These are phyloP conservation scores for Triticum timopheevii DNA, from an alignment of 176 grass and related monocot genomes.

Conservation along the genomic window DNA sequence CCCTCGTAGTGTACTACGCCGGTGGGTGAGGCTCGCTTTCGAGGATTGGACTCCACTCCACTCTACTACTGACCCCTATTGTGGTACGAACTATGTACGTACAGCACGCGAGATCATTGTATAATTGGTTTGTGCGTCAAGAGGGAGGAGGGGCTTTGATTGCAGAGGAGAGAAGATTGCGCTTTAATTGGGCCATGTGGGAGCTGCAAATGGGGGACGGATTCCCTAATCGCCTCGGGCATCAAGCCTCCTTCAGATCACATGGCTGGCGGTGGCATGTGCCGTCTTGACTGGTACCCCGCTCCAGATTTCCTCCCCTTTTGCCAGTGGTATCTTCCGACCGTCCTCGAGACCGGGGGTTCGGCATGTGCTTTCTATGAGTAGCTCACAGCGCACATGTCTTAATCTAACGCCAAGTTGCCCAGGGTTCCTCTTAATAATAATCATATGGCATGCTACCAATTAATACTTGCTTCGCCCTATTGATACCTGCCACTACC, in stretches of 20 bases:
- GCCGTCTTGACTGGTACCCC: slow-evolving; percentile 38
- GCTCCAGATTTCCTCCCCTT: slow-evolving; percentile 26
- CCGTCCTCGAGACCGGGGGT: neutral
- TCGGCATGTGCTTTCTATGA: slow-evolving; percentile 36
- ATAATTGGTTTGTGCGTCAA: slow-evolving; percentile 22
- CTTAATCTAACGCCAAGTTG: slow-evolving; percentile 20
- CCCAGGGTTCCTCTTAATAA: neutral
- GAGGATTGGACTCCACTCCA: slow-evolving; percentile 33
- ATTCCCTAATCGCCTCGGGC: slow-evolving; percentile 41
- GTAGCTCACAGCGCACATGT: neutral
- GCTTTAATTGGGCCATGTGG: slow-evolving; percentile 55
- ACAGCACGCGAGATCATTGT: neutral
- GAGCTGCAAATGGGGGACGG: slow-evolving; percentile 13
- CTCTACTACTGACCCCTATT: slow-evolving; percentile 14
- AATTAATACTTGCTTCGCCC: slow-evolving; percentile 13
- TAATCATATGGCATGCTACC: slow-evolving; percentile 19
- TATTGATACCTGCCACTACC: neutral
- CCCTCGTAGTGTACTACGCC: slow-evolving; percentile 18
- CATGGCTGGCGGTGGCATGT: slow-evolving; percentile 45
- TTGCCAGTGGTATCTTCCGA: slow-evolving; percentile 4
- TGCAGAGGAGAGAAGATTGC: slow-evolving; percentile 30
- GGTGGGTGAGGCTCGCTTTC: slow-evolving; percentile 36
- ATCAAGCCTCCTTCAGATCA: slow-evolving; percentile 38
- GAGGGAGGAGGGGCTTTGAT: slow-evolving; percentile 16
- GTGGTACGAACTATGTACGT: neutral